Evolutionary conservation across 352 stramenopile genomes (phyloP).

Genomic region (Pythium scleroteichum): DNA sequence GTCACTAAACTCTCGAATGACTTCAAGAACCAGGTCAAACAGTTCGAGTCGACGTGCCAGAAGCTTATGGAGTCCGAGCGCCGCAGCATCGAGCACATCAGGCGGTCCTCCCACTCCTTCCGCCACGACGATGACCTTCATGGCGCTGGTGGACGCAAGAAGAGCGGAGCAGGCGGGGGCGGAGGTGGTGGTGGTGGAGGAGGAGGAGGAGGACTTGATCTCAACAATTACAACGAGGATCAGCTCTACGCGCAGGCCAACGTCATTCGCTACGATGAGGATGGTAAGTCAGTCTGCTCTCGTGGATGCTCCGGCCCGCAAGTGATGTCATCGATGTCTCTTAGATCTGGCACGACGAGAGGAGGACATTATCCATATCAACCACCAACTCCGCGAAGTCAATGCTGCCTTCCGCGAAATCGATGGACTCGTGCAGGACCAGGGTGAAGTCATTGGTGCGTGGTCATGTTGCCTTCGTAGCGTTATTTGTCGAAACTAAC

Average conservation of each 20-base stretch:
- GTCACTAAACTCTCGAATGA: constrained; percentile 81
- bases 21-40: constrained; percentile 78
- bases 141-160: constrained; percentile 7
- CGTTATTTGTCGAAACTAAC: too few species aligned
- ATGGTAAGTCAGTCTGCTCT: constrained; percentile 41
- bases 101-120: constrained; percentile 77
- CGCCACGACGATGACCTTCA: constrained; percentile 30
- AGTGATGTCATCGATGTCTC: not conserved
- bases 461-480: not conserved
- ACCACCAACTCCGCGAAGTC: constrained; percentile 83
- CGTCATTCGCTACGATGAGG: constrained; percentile 83
- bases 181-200: not conserved
- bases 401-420: constrained; percentile 87
- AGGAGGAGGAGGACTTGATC: constrained; percentile 30
- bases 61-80: constrained; percentile 69
- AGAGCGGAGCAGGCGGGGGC: constrained; percentile 6
- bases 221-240: constrained; percentile 86
- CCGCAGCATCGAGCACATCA: constrained; percentile 77
- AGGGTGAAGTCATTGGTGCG: constrained; percentile 70
- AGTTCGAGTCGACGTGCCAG: constrained; percentile 77
- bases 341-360: constrained; percentile 76
- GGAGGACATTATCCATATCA: constrained; percentile 88
- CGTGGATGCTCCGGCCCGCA: not conserved
- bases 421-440: constrained; percentile 79
- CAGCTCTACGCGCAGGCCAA: constrained; percentile 89